These are phyloP conservation scores for Cutaneotrichosporon sp. DNA, from an alignment of 1,284 basidiomycete genomes.

Conservation along the genomic window DNA sequence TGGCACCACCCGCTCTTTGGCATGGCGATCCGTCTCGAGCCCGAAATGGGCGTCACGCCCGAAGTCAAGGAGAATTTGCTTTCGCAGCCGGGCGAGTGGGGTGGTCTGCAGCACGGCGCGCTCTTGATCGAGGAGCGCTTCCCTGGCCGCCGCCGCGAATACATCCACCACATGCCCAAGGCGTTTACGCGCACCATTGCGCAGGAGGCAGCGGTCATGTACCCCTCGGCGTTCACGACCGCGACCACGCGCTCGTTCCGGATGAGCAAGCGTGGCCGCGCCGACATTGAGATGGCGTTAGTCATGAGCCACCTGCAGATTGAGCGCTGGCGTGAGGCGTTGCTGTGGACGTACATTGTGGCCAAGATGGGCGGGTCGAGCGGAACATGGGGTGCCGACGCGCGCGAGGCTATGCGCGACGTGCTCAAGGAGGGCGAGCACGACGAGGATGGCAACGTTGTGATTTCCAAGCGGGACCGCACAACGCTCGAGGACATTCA, in stretches of 20 bases:
- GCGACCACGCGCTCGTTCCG: constrained; percentile 35
- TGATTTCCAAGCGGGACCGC: constrained; percentile 14
- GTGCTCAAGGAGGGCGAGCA: constrained; percentile 13
- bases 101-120: constrained; percentile 36
- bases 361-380: constrained; percentile 31
- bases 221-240: constrained; percentile 21
- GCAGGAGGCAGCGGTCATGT: constrained; percentile 41
- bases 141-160: constrained; percentile 24
- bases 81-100: constrained; percentile 38
- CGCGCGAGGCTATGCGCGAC: constrained; percentile 23
- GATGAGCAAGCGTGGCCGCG: constrained; percentile 28
- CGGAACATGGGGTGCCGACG: constrained; percentile 26
- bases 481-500: constrained; percentile 27
- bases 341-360: constrained; percentile 39
- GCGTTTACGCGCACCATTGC: constrained; percentile 22
- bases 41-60: constrained; percentile 24
- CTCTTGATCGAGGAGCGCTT: constrained; percentile 32
- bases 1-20: constrained; percentile 39
- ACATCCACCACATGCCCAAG: constrained; percentile 41
- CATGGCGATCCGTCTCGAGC: constrained; percentile 31
- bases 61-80: constrained; percentile 18
- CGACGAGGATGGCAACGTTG: neutral
- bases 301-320: constrained; percentile 32
- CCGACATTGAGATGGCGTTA: constrained; percentile 40
- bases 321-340: constrained; percentile 42